phyloP scores from a whole-genome alignment of 2,329 filamentous ascomycete genomes.

The Westerdykella aurantiaca region DNA sequence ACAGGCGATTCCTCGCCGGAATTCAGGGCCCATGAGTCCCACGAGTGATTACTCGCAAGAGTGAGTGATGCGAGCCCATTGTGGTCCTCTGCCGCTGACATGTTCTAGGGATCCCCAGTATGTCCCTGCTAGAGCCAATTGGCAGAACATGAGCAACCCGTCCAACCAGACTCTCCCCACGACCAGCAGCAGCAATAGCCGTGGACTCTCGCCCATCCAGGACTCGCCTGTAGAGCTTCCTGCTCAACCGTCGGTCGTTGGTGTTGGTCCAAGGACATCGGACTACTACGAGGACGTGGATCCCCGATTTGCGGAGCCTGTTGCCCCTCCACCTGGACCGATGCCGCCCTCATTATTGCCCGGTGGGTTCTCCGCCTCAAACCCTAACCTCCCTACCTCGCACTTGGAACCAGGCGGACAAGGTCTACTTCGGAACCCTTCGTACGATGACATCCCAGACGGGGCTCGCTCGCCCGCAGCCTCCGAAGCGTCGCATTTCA shows the following conservation, averaged over 20 bases:
- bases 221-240: conserved; percentile 34
- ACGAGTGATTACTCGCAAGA: conserved; percentile 67
- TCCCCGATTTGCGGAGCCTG: conserved; percentile 66
- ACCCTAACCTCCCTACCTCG: conserved; percentile 27
- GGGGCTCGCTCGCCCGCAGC: conserved; percentile 62
- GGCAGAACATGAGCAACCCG: conserved; percentile 26
- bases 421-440: conserved; percentile 40
- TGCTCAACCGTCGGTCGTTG: conserved; percentile 24
- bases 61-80: conserved; percentile 48
- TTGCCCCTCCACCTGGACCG: conserved; percentile 21
- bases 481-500: conserved; percentile 80
- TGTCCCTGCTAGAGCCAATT: conserved; percentile 44
- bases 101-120: conserved; percentile 33
- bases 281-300: conserved; percentile 92
- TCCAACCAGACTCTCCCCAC: conserved; percentile 24
- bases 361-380: conserved; percentile 25
- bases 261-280: conserved; percentile 32
- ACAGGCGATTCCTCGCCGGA: conserved; percentile 21
- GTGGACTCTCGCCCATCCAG: conserved; percentile 37
- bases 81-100: neutral
- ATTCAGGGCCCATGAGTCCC: conserved; percentile 43
- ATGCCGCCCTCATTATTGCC: conserved; percentile 33
- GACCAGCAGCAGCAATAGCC: conserved; percentile 25
- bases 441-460: conserved; percentile 60
- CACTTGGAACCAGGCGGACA: conserved; percentile 22